A percentile compares a stretch with the other conserved stretches of the same genome.
Conservation (phyloP, 306 rosid genomes). For the Carpinus viminea region DNA sequence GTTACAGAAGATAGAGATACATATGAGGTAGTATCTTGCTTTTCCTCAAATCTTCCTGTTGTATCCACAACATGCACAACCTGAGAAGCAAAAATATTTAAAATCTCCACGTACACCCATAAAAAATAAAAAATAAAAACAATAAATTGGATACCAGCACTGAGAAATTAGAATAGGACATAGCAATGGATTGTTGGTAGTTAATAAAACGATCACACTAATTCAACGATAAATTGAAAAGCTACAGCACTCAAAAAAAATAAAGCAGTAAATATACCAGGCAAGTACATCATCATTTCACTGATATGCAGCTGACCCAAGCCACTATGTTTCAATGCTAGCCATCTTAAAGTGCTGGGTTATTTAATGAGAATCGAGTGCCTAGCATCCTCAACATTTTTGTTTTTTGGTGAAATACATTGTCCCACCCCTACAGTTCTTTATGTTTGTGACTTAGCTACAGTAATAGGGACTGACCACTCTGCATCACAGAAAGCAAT, state of each 20-base stretch:
- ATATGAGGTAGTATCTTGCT: conserved; percentile 51
- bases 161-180: background rate
- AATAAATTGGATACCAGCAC: background rate
- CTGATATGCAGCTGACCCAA: too few species aligned
- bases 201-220: background rate
- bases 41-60: conserved; percentile 46
- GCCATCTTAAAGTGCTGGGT: too few species aligned
- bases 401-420: background rate
- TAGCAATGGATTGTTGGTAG: background rate
- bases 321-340: too few species aligned
- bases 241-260: background rate
- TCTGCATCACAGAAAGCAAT: too few species aligned
- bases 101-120: background rate
- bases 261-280: too few species aligned
- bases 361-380: background rate
- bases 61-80: conserved; percentile 93
- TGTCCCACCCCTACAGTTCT: background rate
- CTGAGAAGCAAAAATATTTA: conserved; percentile 40
- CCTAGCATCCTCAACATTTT: background rate
- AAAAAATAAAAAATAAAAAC: background rate
- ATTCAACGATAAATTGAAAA: background rate
- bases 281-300: too few species aligned
- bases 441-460: background rate
- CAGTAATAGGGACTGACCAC: background rate
- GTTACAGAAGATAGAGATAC: conserved; percentile 79